Percentiles rank a stretch among this genome's conserved stretches.
Evolutionary conservation across 257 asterid species (phyloP).

Genomic region (Lycium barbarum): DNA sequence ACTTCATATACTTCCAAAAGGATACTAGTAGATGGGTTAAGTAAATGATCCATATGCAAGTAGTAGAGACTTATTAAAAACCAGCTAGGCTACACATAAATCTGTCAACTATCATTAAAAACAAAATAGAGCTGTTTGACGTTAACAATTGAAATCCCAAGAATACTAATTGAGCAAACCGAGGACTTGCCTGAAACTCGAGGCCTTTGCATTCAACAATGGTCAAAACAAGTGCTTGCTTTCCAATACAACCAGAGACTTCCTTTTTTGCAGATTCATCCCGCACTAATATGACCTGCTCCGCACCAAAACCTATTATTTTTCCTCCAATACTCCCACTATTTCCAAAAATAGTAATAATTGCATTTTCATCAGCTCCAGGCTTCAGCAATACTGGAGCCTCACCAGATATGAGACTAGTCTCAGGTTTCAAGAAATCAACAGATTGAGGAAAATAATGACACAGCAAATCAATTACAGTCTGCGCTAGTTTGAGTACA

Average conservation of each 20-base stretch:
- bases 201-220: no score
- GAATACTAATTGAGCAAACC: no score
- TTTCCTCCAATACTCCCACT: conserved; percentile 45
- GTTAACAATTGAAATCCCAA: neutral
- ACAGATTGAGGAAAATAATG: conserved; percentile 63
- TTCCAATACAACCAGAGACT: conserved; percentile 33
- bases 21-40: neutral
- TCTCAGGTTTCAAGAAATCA: conserved; percentile 63
- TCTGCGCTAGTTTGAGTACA: conserved; percentile 68
- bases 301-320: conserved; percentile 71
- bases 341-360: conserved; percentile 58
- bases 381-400: conserved; percentile 65
- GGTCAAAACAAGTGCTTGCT: no score
- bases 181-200: no score
- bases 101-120: neutral
- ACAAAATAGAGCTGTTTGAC: neutral
- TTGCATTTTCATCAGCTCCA: conserved; percentile 59
- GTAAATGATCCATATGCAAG: neutral
- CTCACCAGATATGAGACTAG: conserved; percentile 66
- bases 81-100: neutral
- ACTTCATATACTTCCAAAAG: neutral
- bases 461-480: conserved; percentile 59
- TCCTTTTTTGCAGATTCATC: conserved; percentile 56
- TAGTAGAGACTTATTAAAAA: neutral
- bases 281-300: conserved; percentile 69